Conservation (phyloP, 768 basidiomycete species). For the Hypholoma fasciculare region DNA sequence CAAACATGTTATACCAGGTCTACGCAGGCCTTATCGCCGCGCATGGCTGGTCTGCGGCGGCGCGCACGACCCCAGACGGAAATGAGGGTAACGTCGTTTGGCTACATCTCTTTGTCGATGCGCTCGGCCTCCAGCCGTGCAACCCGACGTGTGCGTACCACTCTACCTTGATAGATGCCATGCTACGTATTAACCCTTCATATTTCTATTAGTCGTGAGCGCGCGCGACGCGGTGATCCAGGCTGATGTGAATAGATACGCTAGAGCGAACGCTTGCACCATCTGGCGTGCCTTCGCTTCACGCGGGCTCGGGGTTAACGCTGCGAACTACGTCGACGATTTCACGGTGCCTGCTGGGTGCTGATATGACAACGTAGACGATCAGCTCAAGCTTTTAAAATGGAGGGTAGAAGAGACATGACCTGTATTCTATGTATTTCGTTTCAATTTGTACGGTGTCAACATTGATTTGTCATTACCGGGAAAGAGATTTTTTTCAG, state of each 20-base stretch:
- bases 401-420: too few species aligned
- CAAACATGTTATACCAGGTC: slow-evolving; percentile 40
- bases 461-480: too few species aligned
- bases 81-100: slow-evolving; percentile 23
- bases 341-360: slow-evolving; percentile 29
- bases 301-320: slow-evolving; percentile 42
- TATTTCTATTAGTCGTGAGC: slow-evolving; percentile 27
- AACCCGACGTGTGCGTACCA: slow-evolving; percentile 21
- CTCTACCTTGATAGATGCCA: background rate
- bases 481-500: too few species aligned
- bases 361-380: background rate
- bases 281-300: slow-evolving; percentile 49
- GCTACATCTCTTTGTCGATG: slow-evolving; percentile 23
- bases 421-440: too few species aligned
- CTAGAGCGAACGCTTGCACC: slow-evolving; percentile 41
- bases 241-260: slow-evolving; percentile 48
- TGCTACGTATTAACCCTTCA: background rate
- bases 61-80: slow-evolving; percentile 23
- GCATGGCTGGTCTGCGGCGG: slow-evolving; percentile 33
- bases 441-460: too few species aligned
- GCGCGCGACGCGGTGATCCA: slow-evolving; percentile 51
- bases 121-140: slow-evolving; percentile 21
- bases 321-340: slow-evolving; percentile 25
- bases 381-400: too few species aligned
- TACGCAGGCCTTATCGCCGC: slow-evolving; percentile 34